phyloP scores from a whole-genome alignment of 139 green algal genomes.

The Eudorina sp. region DNA sequence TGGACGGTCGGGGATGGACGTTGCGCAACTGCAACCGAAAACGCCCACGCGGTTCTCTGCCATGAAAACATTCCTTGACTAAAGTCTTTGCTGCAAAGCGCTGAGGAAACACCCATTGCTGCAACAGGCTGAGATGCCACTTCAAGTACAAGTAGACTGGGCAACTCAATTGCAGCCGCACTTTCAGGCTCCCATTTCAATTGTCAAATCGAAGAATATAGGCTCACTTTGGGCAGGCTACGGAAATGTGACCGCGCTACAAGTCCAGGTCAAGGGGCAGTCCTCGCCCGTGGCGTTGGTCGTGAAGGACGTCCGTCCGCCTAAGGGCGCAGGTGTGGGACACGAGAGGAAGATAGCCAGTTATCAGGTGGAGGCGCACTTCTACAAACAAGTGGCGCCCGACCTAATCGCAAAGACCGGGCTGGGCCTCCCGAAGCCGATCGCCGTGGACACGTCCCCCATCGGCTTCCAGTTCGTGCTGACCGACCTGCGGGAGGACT shows the following conservation, averaged over 20 bases:
- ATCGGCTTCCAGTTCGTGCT: constrained; percentile 6
- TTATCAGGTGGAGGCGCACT: constrained; percentile 1
- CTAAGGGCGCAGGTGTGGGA: neutral
- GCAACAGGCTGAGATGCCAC: no score
- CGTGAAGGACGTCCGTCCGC: constrained; percentile 16
- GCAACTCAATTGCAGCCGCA: neutral
- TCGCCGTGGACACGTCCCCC: neutral
- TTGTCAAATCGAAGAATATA: neutral
- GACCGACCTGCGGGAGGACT: constrained; percentile 3
- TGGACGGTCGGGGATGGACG: neutral
- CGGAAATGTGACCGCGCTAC: neutral
- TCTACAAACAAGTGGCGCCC: constrained; percentile 19
- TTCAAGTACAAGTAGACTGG: constrained; percentile 3
- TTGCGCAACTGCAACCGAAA: neutral
- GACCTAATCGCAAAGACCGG: neutral
- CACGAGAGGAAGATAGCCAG: constrained; percentile 32
- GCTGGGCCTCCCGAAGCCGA: neutral
- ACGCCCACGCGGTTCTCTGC: neutral
- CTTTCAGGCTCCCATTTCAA: neutral
- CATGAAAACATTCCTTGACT: neutral
- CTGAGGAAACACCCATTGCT: no score
- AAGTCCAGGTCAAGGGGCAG: neutral
- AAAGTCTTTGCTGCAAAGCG: neutral
- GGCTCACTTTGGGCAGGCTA: constrained; percentile 31
- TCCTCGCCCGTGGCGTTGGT: neutral